phyloP scores from a whole-genome alignment of 2,329 filamentous ascomycete genomes.

The Paramyrothecium sp. region DNA sequence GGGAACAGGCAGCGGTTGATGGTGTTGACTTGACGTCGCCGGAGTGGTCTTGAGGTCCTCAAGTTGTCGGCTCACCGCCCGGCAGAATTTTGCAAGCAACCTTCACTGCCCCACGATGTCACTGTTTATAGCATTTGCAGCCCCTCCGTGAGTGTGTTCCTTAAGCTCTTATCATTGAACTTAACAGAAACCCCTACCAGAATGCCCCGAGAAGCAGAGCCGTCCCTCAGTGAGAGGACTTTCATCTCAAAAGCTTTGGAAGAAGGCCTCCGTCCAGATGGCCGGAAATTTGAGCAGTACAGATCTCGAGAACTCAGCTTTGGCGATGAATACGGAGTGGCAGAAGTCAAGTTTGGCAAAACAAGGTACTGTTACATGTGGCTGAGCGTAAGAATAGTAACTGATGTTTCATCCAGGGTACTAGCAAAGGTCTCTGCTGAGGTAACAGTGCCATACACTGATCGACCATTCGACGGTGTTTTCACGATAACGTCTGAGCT shows the following conservation, averaged over 20 bases:
- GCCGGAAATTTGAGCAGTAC: constrained; percentile 77
- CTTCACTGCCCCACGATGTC: constrained; percentile 13
- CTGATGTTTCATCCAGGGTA: constrained; percentile 51
- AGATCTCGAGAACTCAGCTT: constrained; percentile 76
- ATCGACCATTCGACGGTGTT: constrained; percentile 92
- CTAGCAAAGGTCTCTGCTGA: constrained; percentile 84
- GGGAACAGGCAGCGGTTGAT: constrained; percentile 3
- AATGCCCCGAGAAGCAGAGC: constrained; percentile 92
- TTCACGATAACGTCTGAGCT: constrained; percentile 92
- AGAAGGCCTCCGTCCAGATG: constrained; percentile 80
- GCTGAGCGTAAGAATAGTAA: not conserved
- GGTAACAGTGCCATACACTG: constrained; percentile 79
- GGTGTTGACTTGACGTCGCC: not conserved
- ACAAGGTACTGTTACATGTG: constrained; percentile 62
- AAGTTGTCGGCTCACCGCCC: constrained; percentile 37
- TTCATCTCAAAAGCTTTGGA: constrained; percentile 83
- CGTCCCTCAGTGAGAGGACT: constrained; percentile 82
- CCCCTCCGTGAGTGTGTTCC: not conserved
- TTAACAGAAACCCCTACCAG: constrained; percentile 21
- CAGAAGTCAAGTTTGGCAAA: constrained; percentile 84
- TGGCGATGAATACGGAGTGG: constrained; percentile 87
- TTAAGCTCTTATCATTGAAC: constrained; percentile 6
- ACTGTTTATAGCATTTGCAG: constrained; percentile 7
- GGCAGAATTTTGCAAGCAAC: constrained; percentile 42
- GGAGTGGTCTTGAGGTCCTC: not conserved